phyloP scores from a whole-genome alignment of 129 eudicot genomes.

The Artemisia tridentata region DNA sequence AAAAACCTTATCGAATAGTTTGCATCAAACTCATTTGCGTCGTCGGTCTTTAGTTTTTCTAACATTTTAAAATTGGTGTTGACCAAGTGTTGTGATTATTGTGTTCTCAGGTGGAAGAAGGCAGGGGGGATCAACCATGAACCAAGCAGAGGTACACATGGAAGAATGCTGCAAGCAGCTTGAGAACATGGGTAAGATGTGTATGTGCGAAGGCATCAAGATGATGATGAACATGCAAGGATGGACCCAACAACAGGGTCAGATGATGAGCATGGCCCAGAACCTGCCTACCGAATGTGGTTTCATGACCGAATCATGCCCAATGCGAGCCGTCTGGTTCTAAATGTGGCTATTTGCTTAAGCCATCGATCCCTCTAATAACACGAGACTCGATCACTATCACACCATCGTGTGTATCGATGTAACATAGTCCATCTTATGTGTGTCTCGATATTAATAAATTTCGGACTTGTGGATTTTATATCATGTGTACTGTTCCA shows the following conservation, averaged over 20 bases:
- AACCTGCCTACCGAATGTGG: neutral
- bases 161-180: constrained; percentile 28
- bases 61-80: too few species aligned
- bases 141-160: neutral
- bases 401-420: constrained; percentile 1
- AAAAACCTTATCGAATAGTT: too few species aligned
- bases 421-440: neutral
- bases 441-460: neutral
- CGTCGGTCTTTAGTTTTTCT: too few species aligned
- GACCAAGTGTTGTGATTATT: neutral
- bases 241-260: neutral
- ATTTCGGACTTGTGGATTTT: neutral
- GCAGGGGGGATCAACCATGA: neutral
- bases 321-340: neutral
- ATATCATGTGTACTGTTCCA: too few species aligned
- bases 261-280: neutral
- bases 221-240: constrained; percentile 17
- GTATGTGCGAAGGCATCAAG: constrained; percentile 22
- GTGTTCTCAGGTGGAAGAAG: neutral
- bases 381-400: constrained; percentile 1
- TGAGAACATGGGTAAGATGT: constrained; percentile 15
- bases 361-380: neutral
- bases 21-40: too few species aligned
- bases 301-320: neutral
- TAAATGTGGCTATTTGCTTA: neutral